phyloP scores from a whole-genome alignment of 2,329 filamentous ascomycete species.

The Colletotrichum sublineola region DNA sequence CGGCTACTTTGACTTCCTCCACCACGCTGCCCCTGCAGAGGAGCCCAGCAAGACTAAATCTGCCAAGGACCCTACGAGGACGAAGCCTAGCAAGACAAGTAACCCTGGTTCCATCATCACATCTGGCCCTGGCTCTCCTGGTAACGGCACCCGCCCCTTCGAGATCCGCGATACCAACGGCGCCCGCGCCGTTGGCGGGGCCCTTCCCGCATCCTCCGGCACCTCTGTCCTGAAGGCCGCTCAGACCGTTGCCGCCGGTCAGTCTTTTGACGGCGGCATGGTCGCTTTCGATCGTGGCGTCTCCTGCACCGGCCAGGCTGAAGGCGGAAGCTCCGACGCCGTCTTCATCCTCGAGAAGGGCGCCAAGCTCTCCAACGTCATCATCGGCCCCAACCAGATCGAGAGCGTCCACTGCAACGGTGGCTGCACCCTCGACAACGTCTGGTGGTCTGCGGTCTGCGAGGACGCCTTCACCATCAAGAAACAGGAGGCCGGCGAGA shows the following conservation, averaged over 20 bases:
- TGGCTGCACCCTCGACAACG: slow-evolving; percentile 55
- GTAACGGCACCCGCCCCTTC: slow-evolving; percentile 16
- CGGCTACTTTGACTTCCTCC: slow-evolving; percentile 38
- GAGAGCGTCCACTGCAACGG: slow-evolving; percentile 63
- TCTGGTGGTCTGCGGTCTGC: slow-evolving; percentile 56
- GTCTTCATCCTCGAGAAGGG: slow-evolving; percentile 58
- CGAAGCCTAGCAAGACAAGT: slow-evolving; percentile 30
- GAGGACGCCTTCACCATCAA: slow-evolving; percentile 53
- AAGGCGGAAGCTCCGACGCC: slow-evolving; percentile 59
- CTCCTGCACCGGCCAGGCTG: slow-evolving; percentile 57
- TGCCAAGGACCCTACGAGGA: slow-evolving; percentile 27
- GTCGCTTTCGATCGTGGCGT: slow-evolving; percentile 55
- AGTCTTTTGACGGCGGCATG: slow-evolving; percentile 49
- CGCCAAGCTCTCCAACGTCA: slow-evolving; percentile 59
- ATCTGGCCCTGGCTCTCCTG: slow-evolving; percentile 16
- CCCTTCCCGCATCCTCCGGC: slow-evolving; percentile 47
- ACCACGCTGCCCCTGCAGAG: slow-evolving; percentile 35
- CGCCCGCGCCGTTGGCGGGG: slow-evolving; percentile 40
- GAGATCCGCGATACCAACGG: slow-evolving; percentile 20
- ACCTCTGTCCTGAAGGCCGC: slow-evolving; percentile 44
- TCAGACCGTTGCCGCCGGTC: slow-evolving; percentile 48
- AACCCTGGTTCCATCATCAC: slow-evolving; percentile 32
- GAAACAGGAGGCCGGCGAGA: slow-evolving; percentile 45
- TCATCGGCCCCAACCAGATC: slow-evolving; percentile 59
- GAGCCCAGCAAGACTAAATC: slow-evolving; percentile 29